These are phyloP conservation scores for Boletellus deceptivus DNA, from an alignment of 1,284 basidiomycete species.

Conservation along the genomic window DNA sequence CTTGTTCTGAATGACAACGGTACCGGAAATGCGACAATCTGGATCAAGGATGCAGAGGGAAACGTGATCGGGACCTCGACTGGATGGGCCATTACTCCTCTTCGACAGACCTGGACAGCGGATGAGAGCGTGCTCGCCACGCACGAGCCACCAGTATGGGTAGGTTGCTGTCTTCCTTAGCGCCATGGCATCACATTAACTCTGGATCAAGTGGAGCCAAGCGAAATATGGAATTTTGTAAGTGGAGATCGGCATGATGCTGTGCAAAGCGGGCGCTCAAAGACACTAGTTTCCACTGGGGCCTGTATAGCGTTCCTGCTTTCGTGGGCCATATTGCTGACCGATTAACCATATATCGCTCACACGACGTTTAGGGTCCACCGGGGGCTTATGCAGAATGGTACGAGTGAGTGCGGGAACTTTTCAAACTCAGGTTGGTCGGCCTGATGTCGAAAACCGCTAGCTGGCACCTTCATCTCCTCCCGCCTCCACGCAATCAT, in stretches of 20 bases:
- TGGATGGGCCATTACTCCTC: constrained; percentile 38
- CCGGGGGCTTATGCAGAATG: constrained; percentile 51
- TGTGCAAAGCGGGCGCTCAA: neutral
- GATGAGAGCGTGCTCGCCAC: constrained; percentile 38
- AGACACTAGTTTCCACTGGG: constrained; percentile 54
- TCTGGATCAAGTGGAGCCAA: constrained; percentile 39
- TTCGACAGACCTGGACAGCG: constrained; percentile 41
- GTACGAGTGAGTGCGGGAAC: constrained; percentile 42
- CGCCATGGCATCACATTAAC: constrained; percentile 7
- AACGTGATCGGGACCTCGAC: constrained; percentile 32
- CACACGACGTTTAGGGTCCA: constrained; percentile 30
- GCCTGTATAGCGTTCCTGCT: constrained; percentile 51
- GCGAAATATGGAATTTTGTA: constrained; percentile 61
- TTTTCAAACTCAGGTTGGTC: neutral
- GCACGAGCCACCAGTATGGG: constrained; percentile 55
- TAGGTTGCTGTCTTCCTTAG: constrained; percentile 21
- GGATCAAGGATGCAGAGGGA: constrained; percentile 35
- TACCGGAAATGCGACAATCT: constrained; percentile 33
- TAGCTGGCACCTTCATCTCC: constrained; percentile 44
- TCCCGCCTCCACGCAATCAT: constrained; percentile 35
- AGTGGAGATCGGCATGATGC: constrained; percentile 18
- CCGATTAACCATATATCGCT: neutral
- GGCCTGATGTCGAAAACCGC: neutral
- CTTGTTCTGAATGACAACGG: constrained; percentile 35
- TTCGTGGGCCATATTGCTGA: constrained; percentile 33